These are phyloP conservation scores for Chrysochromulina tobinii DNA, from an alignment of 78 protist genomes.

Conservation along the genomic window DNA sequence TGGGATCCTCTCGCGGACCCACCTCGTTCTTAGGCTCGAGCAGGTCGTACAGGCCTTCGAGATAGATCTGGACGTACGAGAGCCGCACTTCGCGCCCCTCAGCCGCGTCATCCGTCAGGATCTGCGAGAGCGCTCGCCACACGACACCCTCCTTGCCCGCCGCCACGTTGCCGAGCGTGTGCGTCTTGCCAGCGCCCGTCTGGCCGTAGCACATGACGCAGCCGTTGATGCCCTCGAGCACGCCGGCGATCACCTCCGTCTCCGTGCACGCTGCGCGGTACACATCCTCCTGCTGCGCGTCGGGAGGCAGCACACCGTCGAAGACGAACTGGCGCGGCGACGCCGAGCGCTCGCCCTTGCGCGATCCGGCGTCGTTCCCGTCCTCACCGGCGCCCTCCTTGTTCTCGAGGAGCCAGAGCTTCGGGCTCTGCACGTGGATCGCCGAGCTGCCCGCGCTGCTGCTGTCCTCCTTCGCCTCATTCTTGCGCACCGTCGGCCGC, in stretches of 20 bases:
- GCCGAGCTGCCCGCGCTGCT: neutral
- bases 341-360: neutral
- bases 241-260: neutral
- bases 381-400: neutral
- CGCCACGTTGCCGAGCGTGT: neutral
- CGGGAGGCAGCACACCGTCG: neutral
- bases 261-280: neutral
- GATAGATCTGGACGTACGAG: constrained; percentile 39
- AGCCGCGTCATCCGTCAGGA: neutral
- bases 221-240: neutral
- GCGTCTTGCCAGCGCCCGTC: constrained; percentile 9
- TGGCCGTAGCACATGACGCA: constrained; percentile 13
- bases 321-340: neutral
- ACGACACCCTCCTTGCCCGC: neutral
- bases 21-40: neutral
- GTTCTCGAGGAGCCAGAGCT: neutral
- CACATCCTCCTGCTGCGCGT: neutral
- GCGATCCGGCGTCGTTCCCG: no score
- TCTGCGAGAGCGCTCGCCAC: neutral
- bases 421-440: neutral
- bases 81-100: neutral
- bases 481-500: neutral
- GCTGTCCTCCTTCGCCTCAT: neutral
- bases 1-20: neutral
- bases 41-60: constrained; percentile 24